Conservation (phyloP, 2,329 filamentous ascomycete species). For the Westerdykella sp. region DNA sequence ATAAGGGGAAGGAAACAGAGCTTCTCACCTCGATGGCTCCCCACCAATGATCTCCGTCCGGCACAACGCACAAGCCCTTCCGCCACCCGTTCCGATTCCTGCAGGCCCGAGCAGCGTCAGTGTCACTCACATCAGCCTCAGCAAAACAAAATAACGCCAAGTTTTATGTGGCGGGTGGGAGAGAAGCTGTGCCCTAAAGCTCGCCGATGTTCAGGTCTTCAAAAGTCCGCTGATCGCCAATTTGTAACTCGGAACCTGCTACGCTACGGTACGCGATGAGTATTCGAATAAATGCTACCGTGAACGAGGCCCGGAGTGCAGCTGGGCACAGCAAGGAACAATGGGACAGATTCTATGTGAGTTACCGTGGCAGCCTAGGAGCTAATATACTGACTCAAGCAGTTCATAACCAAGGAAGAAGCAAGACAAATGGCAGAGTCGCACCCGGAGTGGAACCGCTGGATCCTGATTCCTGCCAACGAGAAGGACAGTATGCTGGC, state of each 20-base stretch:
- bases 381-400: conserved; percentile 15
- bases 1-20: conserved; percentile 22
- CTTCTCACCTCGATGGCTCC: conserved; percentile 16
- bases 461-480: conserved; percentile 34
- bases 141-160: conserved; percentile 34
- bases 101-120: conserved; percentile 33
- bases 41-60: conserved; percentile 28
- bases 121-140: conserved; percentile 34
- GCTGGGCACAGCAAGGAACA: conserved; percentile 34
- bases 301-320: conserved; percentile 30
- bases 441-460: conserved; percentile 34
- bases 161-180: conserved; percentile 32
- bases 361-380: conserved; percentile 13
- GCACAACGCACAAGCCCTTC: conserved; percentile 36
- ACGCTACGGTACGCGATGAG: conserved; percentile 21
- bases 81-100: conserved; percentile 35
- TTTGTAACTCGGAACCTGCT: not conserved
- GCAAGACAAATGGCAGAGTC: conserved; percentile 32
- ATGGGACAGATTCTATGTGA: conserved; percentile 36
- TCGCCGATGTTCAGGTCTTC: conserved; percentile 30
- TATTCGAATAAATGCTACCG: conserved; percentile 36
- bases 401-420: conserved; percentile 36
- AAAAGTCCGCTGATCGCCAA: conserved; percentile 22
- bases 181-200: conserved; percentile 34
- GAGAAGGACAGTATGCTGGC: conserved; percentile 32